Evolutionary conservation across 805 yeast genomes (phyloP).

Genomic region (Candida hispaniensis): DNA sequence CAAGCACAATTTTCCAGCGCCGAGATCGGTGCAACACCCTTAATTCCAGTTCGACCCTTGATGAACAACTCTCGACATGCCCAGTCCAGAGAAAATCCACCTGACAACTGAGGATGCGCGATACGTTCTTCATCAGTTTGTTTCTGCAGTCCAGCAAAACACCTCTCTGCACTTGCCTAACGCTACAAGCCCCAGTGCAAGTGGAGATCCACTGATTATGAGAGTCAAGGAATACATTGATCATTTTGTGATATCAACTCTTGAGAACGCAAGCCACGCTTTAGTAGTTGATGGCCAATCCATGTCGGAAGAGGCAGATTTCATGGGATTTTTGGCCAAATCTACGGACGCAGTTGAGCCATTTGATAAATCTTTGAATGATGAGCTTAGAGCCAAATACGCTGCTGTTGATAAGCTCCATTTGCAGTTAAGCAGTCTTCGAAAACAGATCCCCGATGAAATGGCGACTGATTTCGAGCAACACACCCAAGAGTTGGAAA

Average conservation of each 20-base stretch:
- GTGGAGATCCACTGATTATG: conserved; percentile 36
- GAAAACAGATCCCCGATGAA: conserved; percentile 30
- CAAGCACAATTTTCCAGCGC: too few species aligned
- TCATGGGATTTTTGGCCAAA: conserved; percentile 22
- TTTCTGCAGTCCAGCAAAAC: conserved; percentile 35
- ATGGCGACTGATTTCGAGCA: too few species aligned
- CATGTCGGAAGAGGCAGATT: conserved; percentile 24
- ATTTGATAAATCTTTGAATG: conserved; percentile 55
- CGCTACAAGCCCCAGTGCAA: too few species aligned
- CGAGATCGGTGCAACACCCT: too few species aligned
- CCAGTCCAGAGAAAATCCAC: conserved; percentile 30
- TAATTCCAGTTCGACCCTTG: too few species aligned
- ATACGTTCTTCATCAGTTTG: conserved; percentile 37
- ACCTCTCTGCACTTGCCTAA: conserved; percentile 36
- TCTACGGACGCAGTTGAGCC: conserved; percentile 44
- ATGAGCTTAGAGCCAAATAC: conserved; percentile 44
- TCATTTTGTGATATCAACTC: conserved; percentile 38
- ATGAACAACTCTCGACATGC: conserved; percentile 32
- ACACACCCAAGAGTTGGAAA: too few species aligned
- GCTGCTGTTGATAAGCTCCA: conserved; percentile 54
- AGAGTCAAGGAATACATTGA: conserved; percentile 32
- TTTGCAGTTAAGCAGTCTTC: conserved; percentile 42
- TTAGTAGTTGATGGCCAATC: conserved; percentile 49
- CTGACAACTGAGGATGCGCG: conserved; percentile 45
- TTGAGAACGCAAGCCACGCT: conserved; percentile 47